Conservation (phyloP, 352 stramenopile species). For the Pythium inflatum region DNA sequence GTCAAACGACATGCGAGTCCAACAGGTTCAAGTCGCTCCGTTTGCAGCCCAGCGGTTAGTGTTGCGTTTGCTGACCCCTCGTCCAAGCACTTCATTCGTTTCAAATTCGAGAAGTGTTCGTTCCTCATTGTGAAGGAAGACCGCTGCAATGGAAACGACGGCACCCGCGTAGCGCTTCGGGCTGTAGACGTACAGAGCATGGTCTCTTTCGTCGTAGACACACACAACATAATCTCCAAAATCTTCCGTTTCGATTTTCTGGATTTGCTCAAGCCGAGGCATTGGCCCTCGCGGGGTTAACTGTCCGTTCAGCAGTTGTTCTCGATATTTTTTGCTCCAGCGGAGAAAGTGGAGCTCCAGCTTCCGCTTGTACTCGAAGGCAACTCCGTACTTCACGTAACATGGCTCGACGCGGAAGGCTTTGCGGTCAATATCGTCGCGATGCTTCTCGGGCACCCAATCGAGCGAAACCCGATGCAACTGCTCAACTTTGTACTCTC, state of each 20-base stretch:
- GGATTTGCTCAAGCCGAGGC: not conserved
- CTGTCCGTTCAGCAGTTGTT: not conserved
- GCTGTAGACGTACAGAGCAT: constrained; percentile 2
- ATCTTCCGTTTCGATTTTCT: not conserved
- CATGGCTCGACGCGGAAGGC: constrained; percentile 6
- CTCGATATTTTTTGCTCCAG: not conserved
- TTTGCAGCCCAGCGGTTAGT: not conserved
- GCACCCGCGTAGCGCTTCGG: not conserved
- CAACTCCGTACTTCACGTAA: not conserved
- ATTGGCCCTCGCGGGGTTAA: constrained; percentile 2
- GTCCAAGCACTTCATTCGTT: constrained; percentile 5
- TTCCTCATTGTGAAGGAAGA: not conserved
- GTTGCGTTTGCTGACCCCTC: constrained; percentile 3
- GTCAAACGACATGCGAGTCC: constrained; percentile 1
- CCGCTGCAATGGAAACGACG: not conserved
- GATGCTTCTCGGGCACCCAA: not conserved
- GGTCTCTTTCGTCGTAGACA: constrained; percentile 1
- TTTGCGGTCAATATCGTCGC: not conserved
- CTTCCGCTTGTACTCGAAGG: not conserved
- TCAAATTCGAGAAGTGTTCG: not conserved
- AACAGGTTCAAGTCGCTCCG: not conserved
- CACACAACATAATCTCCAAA: constrained; percentile 12
- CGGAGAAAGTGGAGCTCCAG: constrained; percentile 5
- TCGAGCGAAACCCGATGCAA: constrained; percentile 10
- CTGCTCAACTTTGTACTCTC: constrained; percentile 11